Evolutionary conservation across 805 yeast genomes (phyloP).

Genomic region (Yamadazyma ubonensis): DNA sequence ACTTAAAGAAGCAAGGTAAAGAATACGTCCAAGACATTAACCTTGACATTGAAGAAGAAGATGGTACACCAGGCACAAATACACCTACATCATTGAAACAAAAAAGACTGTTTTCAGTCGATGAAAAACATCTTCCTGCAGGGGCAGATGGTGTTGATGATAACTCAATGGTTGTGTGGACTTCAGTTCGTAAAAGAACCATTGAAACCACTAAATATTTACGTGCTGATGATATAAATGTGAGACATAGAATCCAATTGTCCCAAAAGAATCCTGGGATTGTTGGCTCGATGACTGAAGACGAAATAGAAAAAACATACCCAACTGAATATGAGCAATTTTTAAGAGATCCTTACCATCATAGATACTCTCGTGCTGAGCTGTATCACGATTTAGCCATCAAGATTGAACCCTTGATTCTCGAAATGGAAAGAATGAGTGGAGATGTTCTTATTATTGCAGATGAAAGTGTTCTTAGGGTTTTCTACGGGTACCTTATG

Average conservation of each 20-base stretch:
- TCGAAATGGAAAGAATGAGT: slow-evolving; percentile 91
- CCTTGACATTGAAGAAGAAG: slow-evolving; percentile 5
- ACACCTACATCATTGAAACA: slow-evolving; percentile 7
- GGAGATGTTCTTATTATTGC: slow-evolving; percentile 89
- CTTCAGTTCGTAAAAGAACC: slow-evolving; percentile 85
- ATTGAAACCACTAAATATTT: slow-evolving; percentile 75
- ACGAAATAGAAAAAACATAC: slow-evolving; percentile 55
- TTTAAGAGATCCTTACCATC: slow-evolving; percentile 83
- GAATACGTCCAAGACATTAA: slow-evolving; percentile 16
- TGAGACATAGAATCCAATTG: slow-evolving; percentile 76
- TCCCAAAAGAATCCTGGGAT: slow-evolving; percentile 89
- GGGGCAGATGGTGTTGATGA: slow-evolving; percentile 58
- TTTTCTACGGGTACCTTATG: slow-evolving; percentile 92
- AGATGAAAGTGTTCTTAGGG: slow-evolving; percentile 86
- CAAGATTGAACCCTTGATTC: slow-evolving; percentile 85
- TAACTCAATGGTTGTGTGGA: slow-evolving; percentile 83
- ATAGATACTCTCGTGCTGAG: slow-evolving; percentile 87
- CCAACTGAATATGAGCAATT: slow-evolving; percentile 72
- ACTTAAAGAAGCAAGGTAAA: slow-evolving; percentile 36
- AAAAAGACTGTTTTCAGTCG: slow-evolving; percentile 24
- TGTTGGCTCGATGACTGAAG: slow-evolving; percentile 65
- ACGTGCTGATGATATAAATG: slow-evolving; percentile 52
- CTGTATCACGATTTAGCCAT: slow-evolving; percentile 95
- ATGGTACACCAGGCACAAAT: slow-evolving; percentile 10
- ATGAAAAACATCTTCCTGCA: slow-evolving; percentile 43